Base-by-base conservation (phyloP, 2,329 filamentous ascomycete species). In the Xylaria sp. region DNA sequence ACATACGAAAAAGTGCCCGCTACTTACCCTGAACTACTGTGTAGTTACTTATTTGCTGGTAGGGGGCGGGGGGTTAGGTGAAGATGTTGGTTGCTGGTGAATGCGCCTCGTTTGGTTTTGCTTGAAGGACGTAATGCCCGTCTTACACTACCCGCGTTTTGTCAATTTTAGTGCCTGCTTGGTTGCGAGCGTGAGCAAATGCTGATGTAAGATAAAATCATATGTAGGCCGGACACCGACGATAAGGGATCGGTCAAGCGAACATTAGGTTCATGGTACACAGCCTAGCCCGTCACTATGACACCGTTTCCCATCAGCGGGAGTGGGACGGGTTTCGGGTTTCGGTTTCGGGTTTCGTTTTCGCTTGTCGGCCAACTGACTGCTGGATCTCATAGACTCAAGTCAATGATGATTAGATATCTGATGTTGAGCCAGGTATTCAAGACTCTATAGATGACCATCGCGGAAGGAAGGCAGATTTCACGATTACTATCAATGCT, bases 301-400 rank as follows among this genome's bases (percentile, higher is more conserved):
- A 51, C 58, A 51, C 34, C 3, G 13, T 23, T 44, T 63, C 64
- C 34, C 60, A 44, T 63, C 41, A 57, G 15, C 28, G 2, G 37
- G 10, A 10, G 28, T 54, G 48, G 46, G 28, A 54, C 12, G 12
- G 34, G 18, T 46, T 46, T 46, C 18, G 6, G 7, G 18, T 46
- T n/a, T 44, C 41, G 34, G 7, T 46, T 46, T 46, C 18, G 6
- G 1, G 6, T 46, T n/a, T 44, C 41, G 41, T 46, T 46, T 44
- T 48, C 44, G 25, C 52, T 54, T 50, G 15, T 41, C 31, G 13
- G 20, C 23, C 25, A 20, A 18, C 28, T 20, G 18, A 25, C 54
- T 62, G 37, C 31, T 57, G 39, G 28, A 31, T 50, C 44, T n/a
- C 37, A 18, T 31, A 23, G 13, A 8, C 39, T 54, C n/a, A 48